A percentile compares a stretch with the other conserved stretches of the same genome.
phyloP scores from a whole-genome alignment of 768 basidiomycete species.

The Mycena olivaceomarginata region DNA sequence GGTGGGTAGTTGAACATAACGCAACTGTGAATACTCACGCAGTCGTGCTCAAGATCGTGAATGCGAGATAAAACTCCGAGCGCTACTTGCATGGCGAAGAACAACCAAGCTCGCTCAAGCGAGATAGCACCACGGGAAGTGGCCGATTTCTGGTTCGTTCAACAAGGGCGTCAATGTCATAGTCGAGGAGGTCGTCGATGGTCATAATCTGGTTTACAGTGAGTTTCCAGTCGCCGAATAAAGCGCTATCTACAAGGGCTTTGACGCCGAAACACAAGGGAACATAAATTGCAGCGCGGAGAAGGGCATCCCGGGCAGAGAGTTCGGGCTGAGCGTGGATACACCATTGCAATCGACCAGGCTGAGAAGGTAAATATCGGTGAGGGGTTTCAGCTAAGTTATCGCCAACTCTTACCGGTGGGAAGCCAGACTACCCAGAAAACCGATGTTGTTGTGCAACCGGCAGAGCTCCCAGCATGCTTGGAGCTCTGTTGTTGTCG shows the following conservation, averaged over 20 bases:
- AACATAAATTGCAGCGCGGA: constrained; percentile 48
- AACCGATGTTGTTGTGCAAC: constrained; percentile 56
- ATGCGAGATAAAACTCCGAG: constrained; percentile 48
- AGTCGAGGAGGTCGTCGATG: constrained; percentile 55
- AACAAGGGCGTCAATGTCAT: constrained; percentile 52
- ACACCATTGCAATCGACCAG: constrained; percentile 57
- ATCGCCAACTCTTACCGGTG: constrained; percentile 39
- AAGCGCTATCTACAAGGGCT: constrained; percentile 48
- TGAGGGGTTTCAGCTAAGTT: too few relatives aligned
- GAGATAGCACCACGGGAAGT: constrained; percentile 52
- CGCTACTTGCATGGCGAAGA: constrained; percentile 49
- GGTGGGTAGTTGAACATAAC: not conserved
- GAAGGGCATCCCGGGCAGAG: constrained; percentile 42
- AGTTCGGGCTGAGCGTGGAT: constrained; percentile 50
- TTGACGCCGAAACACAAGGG: constrained; percentile 55
- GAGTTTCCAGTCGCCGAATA: not conserved
- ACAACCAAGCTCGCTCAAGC: constrained; percentile 52
- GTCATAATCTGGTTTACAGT: constrained; percentile 52
- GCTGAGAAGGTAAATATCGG: constrained; percentile 36
- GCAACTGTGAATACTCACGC: constrained; percentile 35
- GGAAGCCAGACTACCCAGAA: constrained; percentile 55
- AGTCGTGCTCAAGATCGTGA: constrained; percentile 40
- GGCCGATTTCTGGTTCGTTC: constrained; percentile 51
- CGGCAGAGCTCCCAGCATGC: constrained; percentile 58
- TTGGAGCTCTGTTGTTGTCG: constrained; percentile 47